Percentiles rank a stretch among this genome's conserved stretches.
phyloP scores from a whole-genome alignment of 441 rosid genomes.

The Dalechampia spathulata region DNA sequence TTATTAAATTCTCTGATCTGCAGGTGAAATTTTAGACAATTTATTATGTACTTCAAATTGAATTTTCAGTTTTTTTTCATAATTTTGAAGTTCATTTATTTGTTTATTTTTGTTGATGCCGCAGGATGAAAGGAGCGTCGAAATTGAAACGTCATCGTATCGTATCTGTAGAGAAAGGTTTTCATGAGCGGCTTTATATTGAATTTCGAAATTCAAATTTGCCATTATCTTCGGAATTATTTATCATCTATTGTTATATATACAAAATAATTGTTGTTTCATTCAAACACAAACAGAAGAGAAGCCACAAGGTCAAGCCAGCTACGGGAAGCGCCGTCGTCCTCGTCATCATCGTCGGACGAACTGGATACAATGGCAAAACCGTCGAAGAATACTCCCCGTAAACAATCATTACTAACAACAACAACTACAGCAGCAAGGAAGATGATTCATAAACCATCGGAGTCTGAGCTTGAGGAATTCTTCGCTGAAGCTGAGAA shows the following conservation, averaged over 20 bases:
- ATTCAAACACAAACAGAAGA: constrained; percentile 25
- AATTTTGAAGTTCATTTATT: neutral
- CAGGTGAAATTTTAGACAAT: constrained; percentile 30
- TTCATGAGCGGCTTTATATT: neutral
- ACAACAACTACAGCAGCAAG: constrained; percentile 9
- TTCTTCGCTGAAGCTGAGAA: constrained; percentile 63
- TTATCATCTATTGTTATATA: constrained; percentile 6
- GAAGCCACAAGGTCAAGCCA: constrained; percentile 37
- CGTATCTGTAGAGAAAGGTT: constrained; percentile 37
- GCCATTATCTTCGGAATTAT: constrained; percentile 5
- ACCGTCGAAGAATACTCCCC: constrained; percentile 27
- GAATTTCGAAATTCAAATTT: constrained; percentile 26
- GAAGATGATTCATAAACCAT: constrained; percentile 48
- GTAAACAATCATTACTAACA: constrained; percentile 18
- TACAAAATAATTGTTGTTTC: neutral
- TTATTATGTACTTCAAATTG: neutral
- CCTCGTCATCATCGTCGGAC: constrained; percentile 23
- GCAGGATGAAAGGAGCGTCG: constrained; percentile 51
- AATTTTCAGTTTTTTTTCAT: too few species aligned
- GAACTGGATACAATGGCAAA: constrained; percentile 28
- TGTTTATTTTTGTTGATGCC: neutral
- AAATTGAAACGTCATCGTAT: constrained; percentile 51
- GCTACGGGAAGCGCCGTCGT: constrained; percentile 30
- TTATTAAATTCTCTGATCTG: constrained; percentile 43
- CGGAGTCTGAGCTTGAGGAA: constrained; percentile 51